Base-by-base conservation (phyloP, 2,329 filamentous ascomycete species). In the Fusarium sambucinum region DNA sequence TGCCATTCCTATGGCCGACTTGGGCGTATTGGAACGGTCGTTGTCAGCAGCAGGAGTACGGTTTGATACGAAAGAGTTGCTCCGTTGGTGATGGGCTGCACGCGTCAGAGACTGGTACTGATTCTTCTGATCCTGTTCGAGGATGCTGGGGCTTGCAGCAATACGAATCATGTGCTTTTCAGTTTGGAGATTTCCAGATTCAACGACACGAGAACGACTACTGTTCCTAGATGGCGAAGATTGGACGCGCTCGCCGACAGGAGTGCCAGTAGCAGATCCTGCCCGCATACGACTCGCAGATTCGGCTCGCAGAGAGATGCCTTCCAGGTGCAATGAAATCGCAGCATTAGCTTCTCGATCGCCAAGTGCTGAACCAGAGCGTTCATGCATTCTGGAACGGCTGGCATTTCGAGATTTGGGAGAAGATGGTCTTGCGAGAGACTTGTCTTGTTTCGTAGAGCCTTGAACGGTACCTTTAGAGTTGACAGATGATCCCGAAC, bases 361-460 rank as follows among this genome's bases (percentile, higher is more conserved):
- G 10, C 29, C 47, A 13, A 71, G 21, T 1, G 67, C 25, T 0
- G 77, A 77, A 17, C 71, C 60, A 3, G 72, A 70, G 30, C 69
- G 66, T n/a, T 73, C 70, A 17, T 55, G 64, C 5, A 42, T 55
- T 25, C 75, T 48, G 3, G 68, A 69, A 6, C 74, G 71, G 25
- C 80, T 81, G 5, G 77, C 74, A 35, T 80, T 78, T 7, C 78
- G 77, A 3, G 80, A 78, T 42, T 80, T 80, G 0, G 79, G 75
- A 0, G 78, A 79, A 0, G 69, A 55, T 1, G 77, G 77, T 4
- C 77, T 73, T 1, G 46, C 45, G 0, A 67, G 23, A 6, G n/a
- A 21, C 5, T 30, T 27, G 11, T 53, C 44, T 2, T 25, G 25
- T 25, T 25, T 25, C 25, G 25, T 25, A 25, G 25, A 25, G 25